These are phyloP conservation scores for Tanacetum coccineum DNA, from an alignment of 129 eudicot species.

Conservation along the genomic window DNA sequence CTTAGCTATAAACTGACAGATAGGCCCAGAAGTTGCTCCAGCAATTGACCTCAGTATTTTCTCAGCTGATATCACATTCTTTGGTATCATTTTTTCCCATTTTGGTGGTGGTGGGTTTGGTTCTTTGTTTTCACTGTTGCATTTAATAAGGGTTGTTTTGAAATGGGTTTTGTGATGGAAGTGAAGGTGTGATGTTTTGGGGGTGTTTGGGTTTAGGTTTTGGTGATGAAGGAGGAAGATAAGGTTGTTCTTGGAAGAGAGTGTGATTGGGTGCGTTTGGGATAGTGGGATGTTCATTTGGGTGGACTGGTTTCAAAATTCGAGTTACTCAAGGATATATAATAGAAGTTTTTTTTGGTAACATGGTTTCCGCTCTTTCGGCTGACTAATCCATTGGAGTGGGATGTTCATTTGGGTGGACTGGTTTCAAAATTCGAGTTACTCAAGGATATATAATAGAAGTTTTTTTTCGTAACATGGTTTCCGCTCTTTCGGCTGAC, in stretches of 20 bases:
- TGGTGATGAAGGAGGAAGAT: constrained; percentile 27
- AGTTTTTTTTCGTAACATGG: too few species aligned
- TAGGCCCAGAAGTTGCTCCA: constrained; percentile 89
- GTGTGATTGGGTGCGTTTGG: constrained; percentile 29
- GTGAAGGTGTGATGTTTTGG: neutral
- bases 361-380: too few species aligned
- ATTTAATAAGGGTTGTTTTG: constrained; percentile 36
- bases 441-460: too few species aligned
- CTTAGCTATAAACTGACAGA: constrained; percentile 85
- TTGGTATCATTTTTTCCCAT: constrained; percentile 60
- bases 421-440: neutral
- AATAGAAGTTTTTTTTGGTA: too few species aligned
- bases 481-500: too few species aligned
- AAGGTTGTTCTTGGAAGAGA: constrained; percentile 24
- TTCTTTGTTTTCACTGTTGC: constrained; percentile 29
- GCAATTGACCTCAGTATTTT: constrained; percentile 69
- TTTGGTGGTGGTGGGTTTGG: too few species aligned
- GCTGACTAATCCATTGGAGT: too few species aligned
- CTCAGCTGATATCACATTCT: constrained; percentile 64
- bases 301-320: neutral
- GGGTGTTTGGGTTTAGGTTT: constrained; percentile 18
- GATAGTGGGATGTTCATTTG: constrained; percentile 45
- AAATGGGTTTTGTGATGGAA: constrained; percentile 30
- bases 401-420: constrained; percentile 45
- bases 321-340: too few species aligned